Evolutionary conservation across 1,284 basidiomycete genomes (phyloP).

Genomic region (Filobasidium uniguttulatum): DNA sequence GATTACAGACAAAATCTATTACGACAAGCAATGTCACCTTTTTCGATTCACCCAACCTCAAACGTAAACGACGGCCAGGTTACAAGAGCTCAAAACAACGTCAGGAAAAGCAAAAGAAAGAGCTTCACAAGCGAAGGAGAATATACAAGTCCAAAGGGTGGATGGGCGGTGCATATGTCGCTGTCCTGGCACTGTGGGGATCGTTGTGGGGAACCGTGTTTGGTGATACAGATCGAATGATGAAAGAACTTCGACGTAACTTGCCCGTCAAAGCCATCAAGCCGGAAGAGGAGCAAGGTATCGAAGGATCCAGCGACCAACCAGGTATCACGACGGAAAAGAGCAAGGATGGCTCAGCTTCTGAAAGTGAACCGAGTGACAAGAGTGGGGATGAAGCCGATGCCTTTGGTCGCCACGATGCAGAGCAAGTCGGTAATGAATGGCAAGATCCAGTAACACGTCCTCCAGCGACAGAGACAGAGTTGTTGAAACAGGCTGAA

Average conservation of each 20-base stretch:
- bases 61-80: background rate
- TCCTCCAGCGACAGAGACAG: slow-evolving; percentile 20
- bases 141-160: slow-evolving; percentile 6
- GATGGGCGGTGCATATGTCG: slow-evolving; percentile 14
- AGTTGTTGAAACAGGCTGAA: slow-evolving; percentile 17
- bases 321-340: too few species aligned
- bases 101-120: background rate
- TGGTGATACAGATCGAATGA: slow-evolving; percentile 2
- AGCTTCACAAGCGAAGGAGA: background rate
- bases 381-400: background rate
- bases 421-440: background rate
- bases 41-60: background rate
- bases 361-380: background rate
- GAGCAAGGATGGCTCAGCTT: background rate
- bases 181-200: slow-evolving; percentile 11
- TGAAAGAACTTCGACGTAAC: background rate
- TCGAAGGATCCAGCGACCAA: slow-evolving; percentile 1
- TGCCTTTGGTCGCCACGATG: background rate
- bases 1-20: background rate
- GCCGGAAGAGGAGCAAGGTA: background rate
- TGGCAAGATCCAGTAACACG: slow-evolving; percentile 34
- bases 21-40: background rate
- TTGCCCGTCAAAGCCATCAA: background rate
- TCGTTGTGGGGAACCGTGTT: slow-evolving; percentile 12
- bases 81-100: background rate